Evolutionary conservation across 345 rosid genomes (phyloP), one percentile per base, ranked within the genome.

Genomic region (Eucalyptus cladocalyx): DNA sequence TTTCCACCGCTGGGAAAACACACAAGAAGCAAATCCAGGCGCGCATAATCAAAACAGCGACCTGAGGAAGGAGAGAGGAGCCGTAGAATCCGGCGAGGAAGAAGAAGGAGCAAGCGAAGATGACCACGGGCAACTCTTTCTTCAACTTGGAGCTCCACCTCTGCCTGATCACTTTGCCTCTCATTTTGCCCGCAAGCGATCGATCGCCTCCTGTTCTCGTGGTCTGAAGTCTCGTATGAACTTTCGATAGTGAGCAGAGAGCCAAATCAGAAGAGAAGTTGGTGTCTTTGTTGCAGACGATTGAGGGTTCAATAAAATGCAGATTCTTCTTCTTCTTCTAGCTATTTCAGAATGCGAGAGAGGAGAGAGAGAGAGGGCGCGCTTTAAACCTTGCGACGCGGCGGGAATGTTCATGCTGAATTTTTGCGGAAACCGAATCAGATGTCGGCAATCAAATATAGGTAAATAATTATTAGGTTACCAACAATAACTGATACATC

Each of bases 1-100:
- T 18, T 2, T 6, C 86, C n/a, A 32, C 47, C 32, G 34, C 86
- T 9, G 9, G 42, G 12, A 47, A 85, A 37, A 62, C 34, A 19
- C 32, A 24, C 37, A 11, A 47, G 43, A 87, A 21, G 69, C 42
- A 88, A 8, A n/a, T 3, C 56, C 34, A 49, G 40, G 34, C 28
- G 14, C 26, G 9, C 48, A 23, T 30, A 49, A 43, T 32, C 47
- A 86, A 9, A 13, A 7, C 34, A 40, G 69, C 69, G 2, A 94
- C 97, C 94, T 91, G 94, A 87, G 93, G 93, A 54, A 93, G 24
- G 50, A 94, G 91, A 92, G 85, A 87, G 87, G 95, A 95, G 81
- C 83, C 80, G 86, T 91, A 90, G 85, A 92, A 90, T 89, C 96
- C 97, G 34, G 90, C 92, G 37, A 95, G 24, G 92, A 94, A 95